phyloP scores from a whole-genome alignment of 208 protist species.

The Balamuthia mandrillaris region DNA sequence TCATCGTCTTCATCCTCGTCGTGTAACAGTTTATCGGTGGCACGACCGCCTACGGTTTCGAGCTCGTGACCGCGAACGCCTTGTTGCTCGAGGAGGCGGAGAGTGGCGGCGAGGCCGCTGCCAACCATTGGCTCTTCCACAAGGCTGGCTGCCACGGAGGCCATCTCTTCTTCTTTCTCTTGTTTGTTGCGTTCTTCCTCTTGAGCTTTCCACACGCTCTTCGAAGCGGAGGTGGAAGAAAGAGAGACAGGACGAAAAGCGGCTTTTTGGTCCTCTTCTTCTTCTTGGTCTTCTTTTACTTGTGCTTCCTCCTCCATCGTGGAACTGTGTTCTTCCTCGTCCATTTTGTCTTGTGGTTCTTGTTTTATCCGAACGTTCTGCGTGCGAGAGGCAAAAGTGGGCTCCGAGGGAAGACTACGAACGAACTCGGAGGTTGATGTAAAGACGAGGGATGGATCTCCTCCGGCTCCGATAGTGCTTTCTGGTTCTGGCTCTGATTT shows the following conservation, averaged over 20 bases:
- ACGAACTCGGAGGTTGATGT: too few species aligned
- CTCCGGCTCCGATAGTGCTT: too few species aligned
- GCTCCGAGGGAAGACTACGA: too few species aligned
- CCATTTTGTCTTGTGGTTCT: too few species aligned
- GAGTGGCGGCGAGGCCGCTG: not conserved
- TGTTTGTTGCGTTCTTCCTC: not conserved
- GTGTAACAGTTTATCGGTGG: constrained; percentile 18
- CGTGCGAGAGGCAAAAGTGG: too few species aligned
- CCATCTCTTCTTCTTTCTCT: not conserved
- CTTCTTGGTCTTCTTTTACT: not conserved
- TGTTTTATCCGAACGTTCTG: too few species aligned
- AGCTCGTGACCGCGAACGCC: constrained; percentile 1
- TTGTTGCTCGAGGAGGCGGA: constrained; percentile 17
- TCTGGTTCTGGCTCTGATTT: constrained; percentile 3
- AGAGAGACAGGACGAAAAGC: not conserved
- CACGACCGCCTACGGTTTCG: constrained; percentile 7
- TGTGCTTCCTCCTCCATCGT: too few species aligned
- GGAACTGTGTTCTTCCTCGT: too few species aligned
- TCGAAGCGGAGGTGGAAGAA: not conserved
- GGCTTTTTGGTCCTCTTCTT: not conserved
- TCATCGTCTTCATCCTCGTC: not conserved
- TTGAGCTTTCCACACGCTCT: not conserved
- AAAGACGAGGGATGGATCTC: too few species aligned
- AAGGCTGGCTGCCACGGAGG: too few species aligned
- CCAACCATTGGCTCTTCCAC: constrained; percentile 24